A percentile compares a stretch with the other conserved stretches of the same genome.
These are phyloP conservation scores for Clathrospora elynae DNA, from an alignment of 2,329 filamentous ascomycete genomes.

Conservation along the genomic window DNA sequence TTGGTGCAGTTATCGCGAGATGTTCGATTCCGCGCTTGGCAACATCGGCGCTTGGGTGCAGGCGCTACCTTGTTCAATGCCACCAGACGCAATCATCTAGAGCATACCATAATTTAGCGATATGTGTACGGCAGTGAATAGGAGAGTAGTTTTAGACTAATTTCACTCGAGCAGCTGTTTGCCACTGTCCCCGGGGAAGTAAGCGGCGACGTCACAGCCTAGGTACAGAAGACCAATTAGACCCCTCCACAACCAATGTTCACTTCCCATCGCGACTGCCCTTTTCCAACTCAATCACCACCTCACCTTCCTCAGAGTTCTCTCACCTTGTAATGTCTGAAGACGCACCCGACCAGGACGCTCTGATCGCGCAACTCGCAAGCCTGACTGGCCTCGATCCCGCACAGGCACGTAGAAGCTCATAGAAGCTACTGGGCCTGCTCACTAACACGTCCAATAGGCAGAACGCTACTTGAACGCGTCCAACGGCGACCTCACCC, in stretches of 20 bases:
- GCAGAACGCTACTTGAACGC: conserved; percentile 52
- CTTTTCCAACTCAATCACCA: conserved; percentile 1
- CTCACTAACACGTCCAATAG: conserved; percentile 41
- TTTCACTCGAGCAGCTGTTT: too few species aligned
- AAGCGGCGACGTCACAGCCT: conserved; percentile 10
- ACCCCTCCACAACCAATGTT: conserved; percentile 12
- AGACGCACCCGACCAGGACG: conserved; percentile 39
- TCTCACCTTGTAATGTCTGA: conserved; percentile 38
- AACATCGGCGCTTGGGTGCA: conserved; percentile 15
- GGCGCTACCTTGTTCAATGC: conserved; percentile 1
- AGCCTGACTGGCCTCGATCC: conserved; percentile 44
- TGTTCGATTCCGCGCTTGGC: conserved; percentile 23
- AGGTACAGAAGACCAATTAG: not conserved
- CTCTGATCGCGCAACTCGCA: conserved; percentile 44
- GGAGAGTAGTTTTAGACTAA: too few species aligned
- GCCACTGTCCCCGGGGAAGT: not conserved
- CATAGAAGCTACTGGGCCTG: conserved; percentile 30
- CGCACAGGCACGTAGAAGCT: conserved; percentile 40
- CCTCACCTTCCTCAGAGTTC: not conserved
- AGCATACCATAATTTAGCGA: too few species aligned
- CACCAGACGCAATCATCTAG: too few species aligned
- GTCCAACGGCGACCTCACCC: conserved; percentile 54
- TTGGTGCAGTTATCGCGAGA: conserved; percentile 21
- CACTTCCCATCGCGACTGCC: conserved; percentile 8
- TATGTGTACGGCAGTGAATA: too few species aligned